Base-by-base conservation (phyloP, 176 grass and related monocot species). In the Metroxylon sagu region DNA sequence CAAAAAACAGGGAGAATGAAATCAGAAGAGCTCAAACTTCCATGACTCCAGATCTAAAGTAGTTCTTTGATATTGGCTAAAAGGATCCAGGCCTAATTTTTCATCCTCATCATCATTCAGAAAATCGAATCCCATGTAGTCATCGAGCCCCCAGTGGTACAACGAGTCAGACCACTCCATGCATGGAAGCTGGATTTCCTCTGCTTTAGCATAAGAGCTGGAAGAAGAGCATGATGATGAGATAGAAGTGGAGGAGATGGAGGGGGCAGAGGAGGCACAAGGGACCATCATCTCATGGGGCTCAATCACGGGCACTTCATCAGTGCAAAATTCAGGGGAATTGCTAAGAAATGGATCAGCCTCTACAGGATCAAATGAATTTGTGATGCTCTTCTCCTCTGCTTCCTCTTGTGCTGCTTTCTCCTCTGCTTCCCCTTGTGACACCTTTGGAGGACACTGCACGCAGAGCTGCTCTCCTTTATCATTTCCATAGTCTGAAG, bases 101-200 rank as follows among this genome's bases (percentile, higher is more conserved):
- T 17, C 49, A 71, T 78, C 67, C 25, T 19, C 53, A 58, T 64
- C 64, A 55, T 59, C 18, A 58, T 30, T 55, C 4, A 62, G n/a
- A n/a, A 75, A 64, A 14, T 81, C 78, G 52, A 59, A 64, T 19
- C 19, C 75, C 60, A 71, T 72, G 74, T 87, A 49, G 27, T 71
- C 80, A 16, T 96, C 80, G 71, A 90, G 48, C 51, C 71, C 86
- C 71, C 86, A 57, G 18, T 87, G 29, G 59, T 83, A 82, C 75
- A 84, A 58, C 62, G 77, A 76, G 28, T 87, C 86, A 6, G 70
- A 72, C 91, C 86, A 90, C 62, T 90, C 77, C 53, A 79, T 71
- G 16, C 50, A 64, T 15, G 78, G 77, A 25, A 74, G 5, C 12
- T 74, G 63, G 2, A 69, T 63, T 4, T 65, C 50, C 56, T 80